phyloP scores from a whole-genome alignment of 805 yeast species.

The Candida glaebosa region DNA sequence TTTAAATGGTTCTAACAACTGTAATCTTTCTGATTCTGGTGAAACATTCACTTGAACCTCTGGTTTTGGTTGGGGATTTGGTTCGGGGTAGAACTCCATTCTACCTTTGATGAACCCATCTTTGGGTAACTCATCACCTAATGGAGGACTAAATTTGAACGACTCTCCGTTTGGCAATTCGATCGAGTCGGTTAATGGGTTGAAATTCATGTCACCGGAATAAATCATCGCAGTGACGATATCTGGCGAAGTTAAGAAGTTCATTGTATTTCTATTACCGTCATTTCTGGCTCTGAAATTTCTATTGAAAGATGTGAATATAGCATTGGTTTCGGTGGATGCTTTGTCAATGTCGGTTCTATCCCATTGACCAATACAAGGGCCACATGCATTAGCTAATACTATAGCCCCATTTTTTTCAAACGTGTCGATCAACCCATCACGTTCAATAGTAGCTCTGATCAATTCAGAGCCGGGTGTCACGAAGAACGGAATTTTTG shows the following conservation, averaged over 20 bases:
- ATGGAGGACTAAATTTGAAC: conserved; percentile 77
- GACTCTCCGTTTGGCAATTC: conserved; percentile 63
- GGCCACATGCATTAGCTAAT: conserved; percentile 98
- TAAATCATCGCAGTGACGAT: conserved; percentile 95
- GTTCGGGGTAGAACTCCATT: conserved; percentile 67
- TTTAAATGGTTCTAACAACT: conserved; percentile 81
- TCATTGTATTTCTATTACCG: conserved; percentile 96
- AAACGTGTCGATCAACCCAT: conserved; percentile 80
- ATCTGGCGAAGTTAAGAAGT: conserved; percentile 98
- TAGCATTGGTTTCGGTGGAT: conserved; percentile 73
- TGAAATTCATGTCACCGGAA: conserved; percentile 88
- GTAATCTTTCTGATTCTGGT: conserved; percentile 88
- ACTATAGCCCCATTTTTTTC: conserved; percentile 87
- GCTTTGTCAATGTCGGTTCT: conserved; percentile 71
- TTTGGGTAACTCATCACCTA: conserved; percentile 80
- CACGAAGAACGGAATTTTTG: conserved; percentile 88
- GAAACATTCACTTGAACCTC: conserved; percentile 65
- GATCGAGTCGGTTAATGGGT: conserved; percentile 87
- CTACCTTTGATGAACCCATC: conserved; percentile 77
- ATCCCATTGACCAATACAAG: conserved; percentile 99
- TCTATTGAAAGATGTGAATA: conserved; percentile 96
- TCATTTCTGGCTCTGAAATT: conserved; percentile 97
- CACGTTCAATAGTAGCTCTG: conserved; percentile 94
- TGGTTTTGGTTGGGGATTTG: conserved; percentile 62
- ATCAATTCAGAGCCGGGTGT: conserved; percentile 99